Percentiles rank a stretch among this genome's conserved stretches.
Conservation (phyloP, 352 stramenopile species). For the Phytopythium helicoides region DNA sequence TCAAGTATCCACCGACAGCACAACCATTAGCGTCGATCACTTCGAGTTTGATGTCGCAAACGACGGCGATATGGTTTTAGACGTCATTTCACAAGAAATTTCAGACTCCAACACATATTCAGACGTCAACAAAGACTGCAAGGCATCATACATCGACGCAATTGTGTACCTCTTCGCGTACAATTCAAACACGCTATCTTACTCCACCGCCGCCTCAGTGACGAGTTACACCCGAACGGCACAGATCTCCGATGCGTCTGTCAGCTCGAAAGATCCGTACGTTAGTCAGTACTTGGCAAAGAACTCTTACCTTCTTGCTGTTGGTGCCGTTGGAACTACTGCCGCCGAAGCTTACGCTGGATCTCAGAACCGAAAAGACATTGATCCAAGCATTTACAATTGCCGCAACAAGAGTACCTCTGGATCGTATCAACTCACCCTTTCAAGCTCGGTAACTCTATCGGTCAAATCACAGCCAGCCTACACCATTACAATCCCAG, state of each 20-base stretch:
- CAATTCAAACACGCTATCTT: conserved; percentile 18
- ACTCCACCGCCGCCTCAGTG: not conserved
- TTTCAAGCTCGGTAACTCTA: conserved; percentile 25
- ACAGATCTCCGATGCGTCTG: conserved; percentile 28
- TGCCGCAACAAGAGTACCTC: conserved; percentile 19
- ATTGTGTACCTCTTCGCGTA: conserved; percentile 58
- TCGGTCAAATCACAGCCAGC: not conserved
- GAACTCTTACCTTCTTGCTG: conserved; percentile 39
- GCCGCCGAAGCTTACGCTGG: conserved; percentile 19
- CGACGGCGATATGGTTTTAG: conserved; percentile 46
- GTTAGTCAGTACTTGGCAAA: conserved; percentile 45
- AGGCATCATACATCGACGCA: conserved; percentile 51
- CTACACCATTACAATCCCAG: not conserved
- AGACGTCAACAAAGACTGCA: conserved; percentile 69
- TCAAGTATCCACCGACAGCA: conserved; percentile 18
- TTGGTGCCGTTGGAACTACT: conserved; percentile 29
- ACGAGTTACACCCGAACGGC: not conserved
- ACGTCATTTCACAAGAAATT: conserved; percentile 62
- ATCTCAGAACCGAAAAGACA: conserved; percentile 20
- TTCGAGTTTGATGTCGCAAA: conserved; percentile 41
- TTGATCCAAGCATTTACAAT: conserved; percentile 26
- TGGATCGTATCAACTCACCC: conserved; percentile 33
- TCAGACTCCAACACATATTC: conserved; percentile 45
- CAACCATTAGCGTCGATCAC: conserved; percentile 40
- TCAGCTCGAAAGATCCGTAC: conserved; percentile 51